These are phyloP conservation scores for Penicillium parvum DNA, from an alignment of 495 filamentous ascomycete species.

Conservation along the genomic window DNA sequence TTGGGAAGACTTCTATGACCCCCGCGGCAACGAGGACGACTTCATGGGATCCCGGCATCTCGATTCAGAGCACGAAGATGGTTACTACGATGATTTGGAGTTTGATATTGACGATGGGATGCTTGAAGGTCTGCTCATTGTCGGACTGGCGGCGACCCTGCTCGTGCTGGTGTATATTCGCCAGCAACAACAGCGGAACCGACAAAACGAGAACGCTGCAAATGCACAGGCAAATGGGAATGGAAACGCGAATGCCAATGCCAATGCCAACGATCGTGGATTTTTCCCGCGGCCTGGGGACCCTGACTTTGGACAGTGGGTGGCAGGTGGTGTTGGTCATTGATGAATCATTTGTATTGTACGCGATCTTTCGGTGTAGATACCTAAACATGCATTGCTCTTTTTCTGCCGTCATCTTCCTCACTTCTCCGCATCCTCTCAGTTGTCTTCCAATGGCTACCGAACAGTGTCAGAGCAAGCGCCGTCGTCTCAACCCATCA, in stretches of 20 bases:
- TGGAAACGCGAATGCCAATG: slow-evolving; percentile 19
- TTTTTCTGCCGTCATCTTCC: neutral
- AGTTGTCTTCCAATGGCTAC: no score
- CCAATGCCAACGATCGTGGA: slow-evolving; percentile 51
- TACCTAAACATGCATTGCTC: slow-evolving; percentile 3
- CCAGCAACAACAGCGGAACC: slow-evolving; percentile 59
- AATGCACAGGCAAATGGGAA: slow-evolving; percentile 21
- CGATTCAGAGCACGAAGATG: slow-evolving; percentile 52
- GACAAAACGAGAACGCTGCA: slow-evolving; percentile 40
- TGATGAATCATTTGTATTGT: slow-evolving; percentile 31
- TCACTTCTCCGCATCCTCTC: neutral
- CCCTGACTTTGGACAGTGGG: slow-evolving; percentile 69
- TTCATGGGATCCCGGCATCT: slow-evolving; percentile 49
- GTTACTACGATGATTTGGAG: slow-evolving; percentile 60
- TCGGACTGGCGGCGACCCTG: slow-evolving; percentile 68
- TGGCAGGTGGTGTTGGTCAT: slow-evolving; percentile 71
- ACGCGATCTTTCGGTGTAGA: slow-evolving; percentile 13
- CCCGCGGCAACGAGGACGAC: slow-evolving; percentile 55
- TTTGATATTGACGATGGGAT: slow-evolving; percentile 66
- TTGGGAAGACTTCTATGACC: slow-evolving; percentile 51
- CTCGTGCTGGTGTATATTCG: slow-evolving; percentile 79
- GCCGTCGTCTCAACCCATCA: slow-evolving; percentile 51
- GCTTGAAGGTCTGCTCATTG: slow-evolving; percentile 79
- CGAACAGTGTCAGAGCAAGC: slow-evolving; percentile 41
- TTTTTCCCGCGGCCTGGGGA: slow-evolving; percentile 70